Percentiles rank a stretch among this genome's conserved stretches.
Conservation (phyloP, 2,329 filamentous ascomycete species). For the Fusarium redolens region DNA sequence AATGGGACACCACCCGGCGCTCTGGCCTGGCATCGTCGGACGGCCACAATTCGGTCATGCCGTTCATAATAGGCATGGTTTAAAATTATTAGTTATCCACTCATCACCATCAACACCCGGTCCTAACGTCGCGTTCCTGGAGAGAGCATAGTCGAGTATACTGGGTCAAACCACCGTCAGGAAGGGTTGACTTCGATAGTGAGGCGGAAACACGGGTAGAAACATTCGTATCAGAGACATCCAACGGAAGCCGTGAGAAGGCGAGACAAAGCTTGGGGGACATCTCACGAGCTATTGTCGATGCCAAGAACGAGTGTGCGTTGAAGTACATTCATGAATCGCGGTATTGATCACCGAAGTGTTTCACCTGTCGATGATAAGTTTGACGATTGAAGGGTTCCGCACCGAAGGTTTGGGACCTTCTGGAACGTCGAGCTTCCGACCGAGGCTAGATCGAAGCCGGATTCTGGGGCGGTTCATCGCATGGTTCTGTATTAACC, state of each 20-base stretch:
- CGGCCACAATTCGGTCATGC: slow-evolving; percentile 43
- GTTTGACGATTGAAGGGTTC: slow-evolving; percentile 28
- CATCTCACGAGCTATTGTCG: slow-evolving; percentile 16
- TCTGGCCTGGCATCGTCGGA: slow-evolving; percentile 28
- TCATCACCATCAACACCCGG: slow-evolving; percentile 6
- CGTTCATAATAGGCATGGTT: slow-evolving; percentile 39
- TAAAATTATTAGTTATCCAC: slow-evolving; percentile 36
- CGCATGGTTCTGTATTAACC: slow-evolving; percentile 18
- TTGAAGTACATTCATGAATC: slow-evolving; percentile 20
- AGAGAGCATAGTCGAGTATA: slow-evolving; percentile 30
- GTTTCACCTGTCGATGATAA: slow-evolving; percentile 39
- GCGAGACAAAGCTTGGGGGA: slow-evolving; percentile 15
- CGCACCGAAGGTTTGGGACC: slow-evolving; percentile 30
- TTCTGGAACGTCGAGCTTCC: slow-evolving; percentile 44
- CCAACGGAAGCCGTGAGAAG: slow-evolving; percentile 12
- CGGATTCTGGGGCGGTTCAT: slow-evolving; percentile 26
- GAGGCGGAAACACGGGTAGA: slow-evolving; percentile 32
- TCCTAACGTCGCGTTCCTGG: slow-evolving; percentile 19
- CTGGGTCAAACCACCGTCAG: slow-evolving; percentile 22
- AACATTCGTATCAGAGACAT: slow-evolving; percentile 33
- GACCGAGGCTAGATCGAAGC: slow-evolving; percentile 31
- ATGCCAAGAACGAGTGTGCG: slow-evolving; percentile 18
- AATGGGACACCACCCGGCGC: slow-evolving; percentile 47
- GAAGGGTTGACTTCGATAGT: slow-evolving; percentile 12
- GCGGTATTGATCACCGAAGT: slow-evolving; percentile 29